Evolutionary conservation across 345 rosid genomes (phyloP).

Genomic region (Populus ilicifolia): DNA sequence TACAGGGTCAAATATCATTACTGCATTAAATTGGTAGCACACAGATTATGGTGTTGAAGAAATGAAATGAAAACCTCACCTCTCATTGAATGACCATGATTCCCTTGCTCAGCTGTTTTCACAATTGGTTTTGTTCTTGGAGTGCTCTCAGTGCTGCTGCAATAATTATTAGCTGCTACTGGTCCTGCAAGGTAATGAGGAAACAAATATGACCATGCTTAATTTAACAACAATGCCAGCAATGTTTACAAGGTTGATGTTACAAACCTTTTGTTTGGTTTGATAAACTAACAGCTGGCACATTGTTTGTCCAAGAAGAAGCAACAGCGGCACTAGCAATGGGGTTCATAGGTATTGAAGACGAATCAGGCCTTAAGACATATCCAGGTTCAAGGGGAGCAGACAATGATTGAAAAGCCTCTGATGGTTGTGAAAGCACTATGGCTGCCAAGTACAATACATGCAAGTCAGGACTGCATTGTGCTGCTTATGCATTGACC

Average conservation of each 20-base stretch:
- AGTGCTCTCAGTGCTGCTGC: conserved; percentile 46
- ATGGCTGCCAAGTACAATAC: conserved; percentile 30
- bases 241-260: background rate
- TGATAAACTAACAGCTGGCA: conserved; percentile 30
- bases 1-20: background rate
- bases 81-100: conserved; percentile 34
- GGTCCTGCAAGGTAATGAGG: conserved; percentile 15
- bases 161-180: conserved; percentile 21
- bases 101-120: conserved; percentile 28
- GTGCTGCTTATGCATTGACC: conserved; percentile 5
- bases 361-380: conserved; percentile 41
- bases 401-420: conserved; percentile 47
- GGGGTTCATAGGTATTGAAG: conserved; percentile 40
- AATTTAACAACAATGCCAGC: background rate
- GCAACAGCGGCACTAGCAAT: conserved; percentile 25
- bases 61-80: conserved; percentile 23
- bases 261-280: conserved; percentile 43
- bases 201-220: background rate
- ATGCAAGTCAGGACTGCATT: background rate
- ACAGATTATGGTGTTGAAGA: background rate
- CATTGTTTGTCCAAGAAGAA: conserved; percentile 52
- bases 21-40: background rate
- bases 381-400: conserved; percentile 46
- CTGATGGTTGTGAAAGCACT: conserved; percentile 37
- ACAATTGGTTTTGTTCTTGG: conserved; percentile 33